Conservation (phyloP, 805 yeast genomes). For the Saccharomycodes ludwigii region DNA sequence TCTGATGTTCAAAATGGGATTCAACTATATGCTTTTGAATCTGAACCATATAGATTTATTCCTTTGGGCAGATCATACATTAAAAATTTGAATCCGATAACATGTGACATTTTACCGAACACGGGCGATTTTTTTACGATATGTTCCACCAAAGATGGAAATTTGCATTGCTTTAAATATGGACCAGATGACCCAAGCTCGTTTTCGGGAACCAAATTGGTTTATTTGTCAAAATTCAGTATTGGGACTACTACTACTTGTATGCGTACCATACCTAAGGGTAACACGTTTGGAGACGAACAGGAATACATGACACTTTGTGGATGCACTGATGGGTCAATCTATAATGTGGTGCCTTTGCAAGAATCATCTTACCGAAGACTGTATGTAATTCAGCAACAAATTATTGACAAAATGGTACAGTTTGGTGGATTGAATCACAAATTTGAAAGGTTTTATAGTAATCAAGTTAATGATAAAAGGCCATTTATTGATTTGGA, state of each 20-base stretch:
- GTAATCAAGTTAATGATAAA: too few relatives aligned
- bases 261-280: too few relatives aligned
- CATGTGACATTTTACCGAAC: slow-evolving; percentile 53
- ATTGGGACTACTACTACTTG: too few relatives aligned
- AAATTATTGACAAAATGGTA: slow-evolving; percentile 62
- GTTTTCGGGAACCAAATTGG: slow-evolving; percentile 61
- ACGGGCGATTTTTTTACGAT: slow-evolving; percentile 58
- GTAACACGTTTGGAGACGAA: slow-evolving; percentile 14
- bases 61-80: slow-evolving; percentile 63
- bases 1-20: slow-evolving; percentile 68
- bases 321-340: slow-evolving; percentile 66
- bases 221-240: slow-evolving; percentile 60
- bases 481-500: too few relatives aligned
- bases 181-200: slow-evolving; percentile 89
- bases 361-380: slow-evolving; percentile 67
- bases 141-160: slow-evolving; percentile 54
- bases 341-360: slow-evolving; percentile 63
- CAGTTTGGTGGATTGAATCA: slow-evolving; percentile 78
- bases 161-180: slow-evolving; percentile 64
- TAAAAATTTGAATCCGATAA: slow-evolving; percentile 38
- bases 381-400: slow-evolving; percentile 78
- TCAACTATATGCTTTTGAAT: slow-evolving; percentile 80
- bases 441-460: slow-evolving; percentile 46
- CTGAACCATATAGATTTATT: slow-evolving; percentile 85
- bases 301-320: slow-evolving; percentile 32